Percentiles rank a stretch among this genome's conserved stretches.
Evolutionary conservation across 768 basidiomycete species (phyloP).

Genomic region (Tulasnella sp.): DNA sequence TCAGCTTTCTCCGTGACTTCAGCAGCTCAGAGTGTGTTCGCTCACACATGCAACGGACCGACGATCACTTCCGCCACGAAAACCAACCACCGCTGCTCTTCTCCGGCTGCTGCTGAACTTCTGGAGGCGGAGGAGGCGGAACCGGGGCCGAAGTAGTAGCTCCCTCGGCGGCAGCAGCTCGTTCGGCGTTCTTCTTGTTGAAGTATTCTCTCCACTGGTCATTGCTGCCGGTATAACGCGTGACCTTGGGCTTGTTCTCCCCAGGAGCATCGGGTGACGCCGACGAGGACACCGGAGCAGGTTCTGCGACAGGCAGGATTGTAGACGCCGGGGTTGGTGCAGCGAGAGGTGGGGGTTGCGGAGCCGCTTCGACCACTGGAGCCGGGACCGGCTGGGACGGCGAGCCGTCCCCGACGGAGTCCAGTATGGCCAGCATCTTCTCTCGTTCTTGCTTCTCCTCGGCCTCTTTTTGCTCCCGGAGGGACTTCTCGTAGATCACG

Average conservation of each 20-base stretch:
- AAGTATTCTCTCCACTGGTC: constrained; percentile 15
- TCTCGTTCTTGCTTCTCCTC: constrained; percentile 32
- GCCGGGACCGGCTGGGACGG: not conserved
- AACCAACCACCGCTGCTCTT: constrained; percentile 14
- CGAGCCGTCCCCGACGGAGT: constrained; percentile 21
- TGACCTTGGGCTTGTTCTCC: not conserved
- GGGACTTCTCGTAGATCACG: constrained; percentile 29
- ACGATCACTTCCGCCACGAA: not conserved
- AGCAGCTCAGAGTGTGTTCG: not conserved
- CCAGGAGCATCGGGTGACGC: not conserved
- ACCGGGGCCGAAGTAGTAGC: not conserved
- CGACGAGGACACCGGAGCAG: not conserved
- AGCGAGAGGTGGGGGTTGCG: constrained; percentile 14
- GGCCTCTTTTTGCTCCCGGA: constrained; percentile 20
- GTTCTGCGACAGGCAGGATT: not conserved
- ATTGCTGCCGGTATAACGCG: not conserved
- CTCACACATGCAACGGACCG: not conserved
- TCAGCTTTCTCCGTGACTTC: not conserved
- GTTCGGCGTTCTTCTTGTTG: not conserved
- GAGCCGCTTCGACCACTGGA: constrained; percentile 1
- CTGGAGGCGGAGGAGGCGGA: not conserved
- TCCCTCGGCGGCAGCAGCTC: not conserved
- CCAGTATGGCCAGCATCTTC: constrained; percentile 27
- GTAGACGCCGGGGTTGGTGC: constrained; percentile 1
- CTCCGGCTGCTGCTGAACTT: constrained; percentile 4